Evolutionary conservation across 495 filamentous ascomycete genomes (phyloP), one percentile per base, ranked within the genome.

Genomic region (Baudoinia panamericana): DNA sequence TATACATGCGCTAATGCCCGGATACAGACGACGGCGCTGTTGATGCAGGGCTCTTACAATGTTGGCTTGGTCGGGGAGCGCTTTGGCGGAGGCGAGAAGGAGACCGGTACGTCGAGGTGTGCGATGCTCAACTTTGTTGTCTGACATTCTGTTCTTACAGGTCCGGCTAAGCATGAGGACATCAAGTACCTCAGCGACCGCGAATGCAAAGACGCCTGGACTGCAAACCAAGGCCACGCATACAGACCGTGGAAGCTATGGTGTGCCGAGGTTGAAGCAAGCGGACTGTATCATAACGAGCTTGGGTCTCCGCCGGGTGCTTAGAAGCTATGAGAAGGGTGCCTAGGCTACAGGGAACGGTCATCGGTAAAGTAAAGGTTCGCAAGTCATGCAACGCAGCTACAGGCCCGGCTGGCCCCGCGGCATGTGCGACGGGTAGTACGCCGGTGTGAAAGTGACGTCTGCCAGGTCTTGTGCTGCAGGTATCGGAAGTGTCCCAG

Each of bases 101-200:
- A 62, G 42, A 47, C 47, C 0, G 59, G 8, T 7, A 8, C n/a
- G 8, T n/a, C n/a, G n/a, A n/a, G n/a, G n/a, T n/a, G n/a, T n/a
- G n/a, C n/a, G n/a, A n/a, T n/a, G n/a, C n/a, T n/a, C n/a, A n/a
- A n/a, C n/a, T n/a, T n/a, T n/a, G n/a, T n/a, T n/a, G n/a, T n/a
- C n/a, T n/a, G n/a, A n/a, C n/a, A n/a, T n/a, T n/a, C n/a, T n/a
- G n/a, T n/a, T n/a, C n/a, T n/a, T n/a, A n/a, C n/a, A n/a, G n/a
- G 56, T n/a, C 54, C 54, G 36, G 51, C 55, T 1, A 59, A 57
- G 46, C 29, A 39, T 4, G 57, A 59, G 27, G 57, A 54, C 11
- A 26, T 63, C 32, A 53, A 56, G 34, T 59, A 54, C 33, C 36
- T 62, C 24, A 61, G 41, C 33, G 56, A 56, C 7, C 54, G 56